Evolutionary conservation across 768 basidiomycete species (phyloP), one percentile per base, ranked within the genome.

Genomic region (Auriscalpium orientale): DNA sequence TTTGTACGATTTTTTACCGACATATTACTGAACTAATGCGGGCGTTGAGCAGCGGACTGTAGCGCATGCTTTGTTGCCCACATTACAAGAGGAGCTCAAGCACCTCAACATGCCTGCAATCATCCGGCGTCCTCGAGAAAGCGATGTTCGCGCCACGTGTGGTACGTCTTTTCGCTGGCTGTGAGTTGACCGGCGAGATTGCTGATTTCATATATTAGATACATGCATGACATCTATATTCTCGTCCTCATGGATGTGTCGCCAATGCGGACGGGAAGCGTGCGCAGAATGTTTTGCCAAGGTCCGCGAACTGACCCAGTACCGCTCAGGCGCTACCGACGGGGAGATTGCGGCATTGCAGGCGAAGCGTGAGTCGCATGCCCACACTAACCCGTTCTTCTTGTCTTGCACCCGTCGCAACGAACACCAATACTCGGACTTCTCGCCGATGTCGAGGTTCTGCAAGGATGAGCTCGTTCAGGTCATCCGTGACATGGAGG

Each of bases 151-250:
- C 51, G 87, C 86, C 18, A 91, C 89, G 22, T 94, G 91, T 64
- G 91, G 90, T 91, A 67, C 22, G 11, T 45, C 28, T 22, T 43
- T 54, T 22, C 46, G 44, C 50, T 12, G 49, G 44, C 50, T 12
- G 49, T 40, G 52, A 37, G 16, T 28, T 46, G 34, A 8, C 52
- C 20, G 28, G 28, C 28, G 4, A 28, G 51, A 54, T 58, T 51
- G 60, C 52, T 51, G 49, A 55, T 54, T 52, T 55, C n/a, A n/a
- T 22, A 49, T 58, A 56, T 20, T 67, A 95, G 93, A 97, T 70
- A 91, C 89, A 2, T 97, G 94, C 69, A 89, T 91, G 78, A 94
- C 91, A 5, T 95, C 93, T 12, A 83, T 95, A 56, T 95, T 95
- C 70, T 87, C 88, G 7, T 84, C 83, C 56, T 87, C 84, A 34